Conservation (phyloP, 257 asterid genomes). For the Gentiana dahurica region DNA sequence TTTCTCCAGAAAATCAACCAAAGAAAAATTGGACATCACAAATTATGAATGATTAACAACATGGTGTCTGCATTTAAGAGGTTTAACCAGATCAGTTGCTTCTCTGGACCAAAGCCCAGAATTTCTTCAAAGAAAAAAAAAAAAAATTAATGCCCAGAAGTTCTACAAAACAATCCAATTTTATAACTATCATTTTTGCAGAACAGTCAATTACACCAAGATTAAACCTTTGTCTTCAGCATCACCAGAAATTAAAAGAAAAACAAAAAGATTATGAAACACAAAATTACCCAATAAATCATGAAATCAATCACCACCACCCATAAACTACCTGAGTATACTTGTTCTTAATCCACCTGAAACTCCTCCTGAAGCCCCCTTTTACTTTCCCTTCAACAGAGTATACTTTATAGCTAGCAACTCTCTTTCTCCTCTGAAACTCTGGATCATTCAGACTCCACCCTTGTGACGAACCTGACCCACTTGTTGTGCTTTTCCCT, state of each 20-base stretch:
- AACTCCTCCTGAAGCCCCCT: constrained; percentile 62
- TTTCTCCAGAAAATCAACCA: too few relatives aligned
- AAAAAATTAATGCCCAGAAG: neutral
- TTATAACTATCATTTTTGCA: neutral
- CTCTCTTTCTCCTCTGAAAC: constrained; percentile 82
- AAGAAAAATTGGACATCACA: too few relatives aligned
- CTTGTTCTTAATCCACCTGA: constrained; percentile 65
- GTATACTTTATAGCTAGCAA: constrained; percentile 55
- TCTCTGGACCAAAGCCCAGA: too few relatives aligned
- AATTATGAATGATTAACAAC: too few relatives aligned
- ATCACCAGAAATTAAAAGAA: neutral
- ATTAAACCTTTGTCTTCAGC: neutral
- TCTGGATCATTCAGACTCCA: constrained; percentile 70
- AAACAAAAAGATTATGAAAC: neutral
- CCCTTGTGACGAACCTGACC: constrained; percentile 22
- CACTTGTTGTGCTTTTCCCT: constrained; percentile 20
- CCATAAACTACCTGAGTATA: constrained; percentile 60
- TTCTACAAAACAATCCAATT: constrained; percentile 3
- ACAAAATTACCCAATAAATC: too few relatives aligned
- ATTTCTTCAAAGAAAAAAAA: neutral
- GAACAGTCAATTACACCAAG: neutral
- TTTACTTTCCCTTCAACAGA: constrained; percentile 38
- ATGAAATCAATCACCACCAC: constrained; percentile 33
- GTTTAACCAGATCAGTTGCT: too few relatives aligned
- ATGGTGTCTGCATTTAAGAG: too few relatives aligned